Base-by-base conservation (phyloP, 2,329 filamentous ascomycete genomes). In the Pseudonectria foliicola region DNA sequence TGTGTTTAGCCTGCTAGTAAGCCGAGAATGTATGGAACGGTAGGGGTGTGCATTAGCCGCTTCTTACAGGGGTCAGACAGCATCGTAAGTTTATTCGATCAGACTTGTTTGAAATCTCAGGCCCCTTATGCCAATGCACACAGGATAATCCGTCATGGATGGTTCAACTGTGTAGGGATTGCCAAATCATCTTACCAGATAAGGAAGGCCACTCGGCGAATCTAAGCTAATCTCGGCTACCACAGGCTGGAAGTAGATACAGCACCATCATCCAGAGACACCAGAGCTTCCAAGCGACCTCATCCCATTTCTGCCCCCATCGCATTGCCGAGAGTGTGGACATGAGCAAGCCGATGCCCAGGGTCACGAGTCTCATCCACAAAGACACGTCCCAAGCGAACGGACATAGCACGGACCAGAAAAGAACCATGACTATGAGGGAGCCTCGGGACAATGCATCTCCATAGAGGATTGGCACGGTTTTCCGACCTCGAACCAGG, bases 381-480 rank as follows among this genome's bases (percentile, higher is more conserved):
- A 27, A 13, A 14, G 38, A 29, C 3, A 18, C 28, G 15, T 35
- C 26, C 38, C 38, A 48, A 25, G 42, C 35, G 11, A 33, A 13
- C 24, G 45, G 43, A 15, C 40, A 41, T 8, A 27, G 26, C 7
- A 35, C 13, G 6, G 45, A 46, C 43, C 38, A 37, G 38, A 49
- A 39, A 25, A 39, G 4, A 2, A 52, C 47, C 27, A 44, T 44
- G 13, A 25, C 34, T 0, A 44, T 42, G 12, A 52, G 27, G 1
- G 43, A 43, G 4, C 29, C 25, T 3, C 49, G 39, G 1, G 49
- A 40, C n/a, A 23, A 26, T 7, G 4, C 28, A 27, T 58, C 50
- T 1, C 53, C 52, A 13, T 52, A 51, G 0, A 52, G 13, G 14
- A 57, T 31, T 6, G 53, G 54, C 10, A 54, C 42, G 1, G 54